These are phyloP conservation scores for Biscutella laevigata DNA, from an alignment of 441 rosid species.

Conservation along the genomic window DNA sequence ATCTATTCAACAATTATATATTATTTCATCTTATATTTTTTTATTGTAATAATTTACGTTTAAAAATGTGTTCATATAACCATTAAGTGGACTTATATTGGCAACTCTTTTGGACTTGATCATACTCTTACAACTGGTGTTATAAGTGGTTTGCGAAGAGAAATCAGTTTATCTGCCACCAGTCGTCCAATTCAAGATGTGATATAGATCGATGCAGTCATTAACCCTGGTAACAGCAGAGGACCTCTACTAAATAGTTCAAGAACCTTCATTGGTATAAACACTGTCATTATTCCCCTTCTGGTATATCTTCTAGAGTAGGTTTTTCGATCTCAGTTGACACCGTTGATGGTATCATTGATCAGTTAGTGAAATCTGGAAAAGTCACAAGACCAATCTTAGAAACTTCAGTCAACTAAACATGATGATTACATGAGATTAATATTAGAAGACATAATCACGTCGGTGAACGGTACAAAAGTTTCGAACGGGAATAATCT, in stretches of 20 bases:
- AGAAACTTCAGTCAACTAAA: constrained; percentile 81
- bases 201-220: constrained; percentile 95
- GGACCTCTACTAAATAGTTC: constrained; percentile 95
- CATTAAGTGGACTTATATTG: too few species aligned
- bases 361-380: constrained; percentile 80
- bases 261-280: constrained; percentile 84
- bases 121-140: too few species aligned
- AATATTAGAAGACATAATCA: constrained; percentile 85
- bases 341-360: constrained; percentile 86
- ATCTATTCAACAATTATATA: too few species aligned
- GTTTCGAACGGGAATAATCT: constrained; percentile 82
- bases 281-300: constrained; percentile 97
- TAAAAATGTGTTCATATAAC: too few species aligned
- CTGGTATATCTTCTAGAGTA: constrained; percentile 98
- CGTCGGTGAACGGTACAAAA: constrained; percentile 72
- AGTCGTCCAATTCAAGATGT: constrained; percentile 99
- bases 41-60: too few species aligned
- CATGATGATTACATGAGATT: constrained; percentile 88
- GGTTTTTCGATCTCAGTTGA: constrained; percentile 98
- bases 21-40: too few species aligned
- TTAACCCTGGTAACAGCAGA: constrained; percentile 96
- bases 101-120: too few species aligned
- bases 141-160: constrained; percentile 96
- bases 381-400: constrained; percentile 87
- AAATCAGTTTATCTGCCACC: constrained; percentile 96